Evolutionary conservation across 139 green algal genomes (phyloP), one percentile per base, ranked within the genome.

Genomic region (Chlorella sp.): DNA sequence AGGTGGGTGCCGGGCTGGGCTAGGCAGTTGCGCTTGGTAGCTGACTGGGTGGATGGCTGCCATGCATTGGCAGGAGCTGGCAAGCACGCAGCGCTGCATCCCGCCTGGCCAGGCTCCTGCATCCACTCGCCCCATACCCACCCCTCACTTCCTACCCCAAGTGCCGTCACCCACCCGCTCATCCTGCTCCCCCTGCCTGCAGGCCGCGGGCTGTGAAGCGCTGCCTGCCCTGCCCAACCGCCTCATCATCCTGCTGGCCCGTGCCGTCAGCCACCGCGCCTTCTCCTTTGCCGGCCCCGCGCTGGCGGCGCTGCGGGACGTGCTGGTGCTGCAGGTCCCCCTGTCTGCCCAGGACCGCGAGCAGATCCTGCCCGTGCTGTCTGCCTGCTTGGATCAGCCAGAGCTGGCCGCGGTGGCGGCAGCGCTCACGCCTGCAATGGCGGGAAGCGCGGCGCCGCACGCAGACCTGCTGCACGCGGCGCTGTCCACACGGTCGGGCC

Each of bases 391-490:
- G 40, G 19, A 76, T 57, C 88, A 18, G 0, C 61, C 81, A 0
- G 77, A 89, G 77, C 79, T 83, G 36, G 88, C 88, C 19, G 88
- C 39, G 0, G 60, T 26, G 3, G 83, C 66, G 15, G 88, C 88
- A 11, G 36, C 30, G 9, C 60, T 88, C 79, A 26, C 39, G 34
- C 79, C 76, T 0, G 88, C 80, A 9, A n/a, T 83, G 36, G 53
- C 57, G 39, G 3, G 15, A 26, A 79, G 83, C 69, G 12, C 60
- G 7, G 39, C 79, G 1, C 79, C 80, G 0, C 88, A 85, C 18
- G 81, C 80, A 61, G 22, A 83, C 40, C 40, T 91, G 53, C 32
- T 91, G 61, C 77, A 91, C 48, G 61, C 79, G 28, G 34, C 81
- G 83, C 73, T 91, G 60, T 26, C 34, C 16, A 53, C 53, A 16